Percentiles rank a stretch among this genome's conserved stretches.
Evolutionary conservation across 768 basidiomycete genomes (phyloP).

Genomic region (Mycena filopes): DNA sequence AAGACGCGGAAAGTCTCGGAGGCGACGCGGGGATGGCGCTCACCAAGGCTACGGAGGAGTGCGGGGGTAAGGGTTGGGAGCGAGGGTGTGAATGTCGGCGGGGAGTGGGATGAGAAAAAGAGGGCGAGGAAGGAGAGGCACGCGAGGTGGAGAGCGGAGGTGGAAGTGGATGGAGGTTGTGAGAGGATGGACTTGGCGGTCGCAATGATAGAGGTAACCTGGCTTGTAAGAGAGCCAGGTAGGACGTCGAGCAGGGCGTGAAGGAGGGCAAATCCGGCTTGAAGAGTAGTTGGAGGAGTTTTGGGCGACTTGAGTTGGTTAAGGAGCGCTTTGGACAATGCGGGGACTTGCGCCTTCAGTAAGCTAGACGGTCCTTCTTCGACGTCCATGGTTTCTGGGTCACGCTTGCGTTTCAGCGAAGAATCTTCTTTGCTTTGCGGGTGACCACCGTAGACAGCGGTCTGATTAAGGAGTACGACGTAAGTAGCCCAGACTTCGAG

Average conservation of each 20-base stretch:
- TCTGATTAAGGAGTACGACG: slow-evolving; percentile 83
- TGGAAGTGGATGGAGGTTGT: slow-evolving; percentile 76
- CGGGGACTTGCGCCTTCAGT: slow-evolving; percentile 79
- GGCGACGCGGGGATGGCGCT: slow-evolving; percentile 90
- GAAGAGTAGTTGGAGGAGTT: slow-evolving; percentile 79
- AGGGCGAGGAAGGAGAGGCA: slow-evolving; percentile 87
- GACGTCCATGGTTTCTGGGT: slow-evolving; percentile 77
- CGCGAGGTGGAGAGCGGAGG: slow-evolving; percentile 84
- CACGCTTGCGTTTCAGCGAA: slow-evolving; percentile 78
- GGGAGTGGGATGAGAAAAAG: slow-evolving; percentile 80
- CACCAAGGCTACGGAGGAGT: slow-evolving; percentile 77
- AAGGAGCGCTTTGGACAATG: slow-evolving; percentile 82
- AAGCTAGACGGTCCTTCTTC: slow-evolving; percentile 80
- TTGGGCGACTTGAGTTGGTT: slow-evolving; percentile 88
- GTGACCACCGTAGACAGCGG: slow-evolving; percentile 78
- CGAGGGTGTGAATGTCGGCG: slow-evolving; percentile 65
- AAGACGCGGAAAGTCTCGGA: slow-evolving; percentile 91
- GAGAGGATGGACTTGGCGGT: slow-evolving; percentile 74
- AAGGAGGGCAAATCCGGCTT: slow-evolving; percentile 87
- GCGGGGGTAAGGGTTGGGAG: slow-evolving; percentile 79
- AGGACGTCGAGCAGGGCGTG: slow-evolving; percentile 81
- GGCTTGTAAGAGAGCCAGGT: slow-evolving; percentile 82
- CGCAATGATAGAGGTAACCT: slow-evolving; percentile 70
- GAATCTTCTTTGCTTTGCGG: slow-evolving; percentile 63
- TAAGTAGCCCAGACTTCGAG: slow-evolving; percentile 94